These are phyloP conservation scores for Dalbergia oliveri DNA, from an alignment of 306 rosid genomes.

Conservation along the genomic window DNA sequence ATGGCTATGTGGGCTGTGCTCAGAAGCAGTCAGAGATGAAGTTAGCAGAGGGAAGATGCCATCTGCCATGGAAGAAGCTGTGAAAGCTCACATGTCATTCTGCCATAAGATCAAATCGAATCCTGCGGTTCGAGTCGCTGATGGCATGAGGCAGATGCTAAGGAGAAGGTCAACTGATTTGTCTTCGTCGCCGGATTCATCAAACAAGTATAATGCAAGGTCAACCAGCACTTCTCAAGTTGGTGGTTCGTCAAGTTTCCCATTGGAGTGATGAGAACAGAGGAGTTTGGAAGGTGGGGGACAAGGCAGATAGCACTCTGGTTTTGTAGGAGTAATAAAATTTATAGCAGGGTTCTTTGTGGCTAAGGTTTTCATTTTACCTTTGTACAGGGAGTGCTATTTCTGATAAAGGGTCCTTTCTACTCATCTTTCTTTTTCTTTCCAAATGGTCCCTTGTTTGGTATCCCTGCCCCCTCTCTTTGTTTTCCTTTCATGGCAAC, in stretches of 20 bases:
- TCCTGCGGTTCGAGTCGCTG: slow-evolving; percentile 82
- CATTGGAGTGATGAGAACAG: slow-evolving; percentile 50
- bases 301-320: neutral
- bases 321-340: slow-evolving; percentile 36
- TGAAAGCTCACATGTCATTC: slow-evolving; percentile 92
- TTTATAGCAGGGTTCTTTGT: slow-evolving; percentile 24
- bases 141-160: slow-evolving; percentile 91
- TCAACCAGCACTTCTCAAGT: slow-evolving; percentile 72
- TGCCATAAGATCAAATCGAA: slow-evolving; percentile 81
- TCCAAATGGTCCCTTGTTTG: slow-evolving; percentile 4
- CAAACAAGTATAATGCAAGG: slow-evolving; percentile 54
- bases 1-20: slow-evolving; percentile 97
- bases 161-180: slow-evolving; percentile 72
- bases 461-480: neutral
- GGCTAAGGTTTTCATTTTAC: slow-evolving; percentile 41
- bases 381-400: slow-evolving; percentile 53
- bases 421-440: slow-evolving; percentile 2
- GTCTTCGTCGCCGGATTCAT: slow-evolving; percentile 57
- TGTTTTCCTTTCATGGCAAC: slow-evolving; percentile 37
- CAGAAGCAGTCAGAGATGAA: slow-evolving; percentile 92
- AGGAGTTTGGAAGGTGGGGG: neutral
- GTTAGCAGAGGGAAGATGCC: slow-evolving; percentile 62
- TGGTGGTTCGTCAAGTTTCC: slow-evolving; percentile 61
- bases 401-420: slow-evolving; percentile 34
- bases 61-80: slow-evolving; percentile 75